phyloP scores from a whole-genome alignment of 768 basidiomycete genomes.

The Xerocomellus chrysenteron region DNA sequence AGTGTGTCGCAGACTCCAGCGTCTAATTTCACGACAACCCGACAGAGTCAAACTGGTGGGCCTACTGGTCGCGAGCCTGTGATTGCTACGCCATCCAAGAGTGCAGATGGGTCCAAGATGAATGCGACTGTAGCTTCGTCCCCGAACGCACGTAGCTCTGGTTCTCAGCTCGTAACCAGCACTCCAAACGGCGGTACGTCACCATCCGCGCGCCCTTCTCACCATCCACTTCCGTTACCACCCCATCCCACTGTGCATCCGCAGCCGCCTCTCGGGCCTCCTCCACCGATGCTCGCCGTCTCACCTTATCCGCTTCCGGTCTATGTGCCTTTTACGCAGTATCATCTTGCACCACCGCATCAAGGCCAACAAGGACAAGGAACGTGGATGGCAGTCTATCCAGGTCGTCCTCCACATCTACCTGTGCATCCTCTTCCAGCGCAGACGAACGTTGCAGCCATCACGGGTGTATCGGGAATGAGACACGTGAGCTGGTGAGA shows the following conservation, averaged over 20 bases:
- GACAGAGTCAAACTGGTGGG: background rate
- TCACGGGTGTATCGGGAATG: slow-evolving; percentile 26
- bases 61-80: background rate
- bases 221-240: slow-evolving; percentile 12
- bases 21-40: background rate
- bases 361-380: slow-evolving; percentile 15
- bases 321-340: slow-evolving; percentile 24
- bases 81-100: background rate
- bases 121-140: slow-evolving; percentile 2
- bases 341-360: slow-evolving; percentile 15
- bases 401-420: slow-evolving; percentile 13
- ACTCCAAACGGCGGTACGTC: slow-evolving; percentile 1
- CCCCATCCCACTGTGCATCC: slow-evolving; percentile 10
- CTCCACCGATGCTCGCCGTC: slow-evolving; percentile 17
- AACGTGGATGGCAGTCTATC: slow-evolving; percentile 26
- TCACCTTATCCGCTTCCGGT: slow-evolving; percentile 19
- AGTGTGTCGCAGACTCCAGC: slow-evolving; percentile 4
- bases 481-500: slow-evolving; percentile 26
- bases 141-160: background rate
- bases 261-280: slow-evolving; percentile 4
- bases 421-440: slow-evolving; percentile 18
- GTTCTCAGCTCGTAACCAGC: background rate
- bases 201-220: background rate
- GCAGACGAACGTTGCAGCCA: slow-evolving; percentile 11
- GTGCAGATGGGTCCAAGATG: slow-evolving; percentile 6